Base-by-base conservation (phyloP, 768 basidiomycete species). In the Peribolospora kevripleyi region DNA sequence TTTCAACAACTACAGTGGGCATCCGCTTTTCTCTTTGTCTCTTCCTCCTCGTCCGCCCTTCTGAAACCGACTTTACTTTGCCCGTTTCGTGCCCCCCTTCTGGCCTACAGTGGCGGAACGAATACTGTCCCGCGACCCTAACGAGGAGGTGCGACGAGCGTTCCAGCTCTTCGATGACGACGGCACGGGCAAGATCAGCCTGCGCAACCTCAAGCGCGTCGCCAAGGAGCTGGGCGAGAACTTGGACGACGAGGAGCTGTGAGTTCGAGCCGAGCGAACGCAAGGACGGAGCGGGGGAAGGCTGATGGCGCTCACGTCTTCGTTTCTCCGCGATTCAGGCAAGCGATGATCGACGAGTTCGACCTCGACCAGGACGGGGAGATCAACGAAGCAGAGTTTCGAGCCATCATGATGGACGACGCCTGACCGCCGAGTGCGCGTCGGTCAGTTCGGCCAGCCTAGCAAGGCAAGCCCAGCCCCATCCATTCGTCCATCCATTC, bases 291-390 rank as follows among this genome's bases (percentile, higher is more conserved):
- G 13, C 9, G 3, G 11, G 2, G 3, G 25, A 6, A 13, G 54
- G 42, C n/a, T 40, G 9, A n/a, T 25, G 3, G 0, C 13, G n/a
- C 40, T 11, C 14, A n/a, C 38, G 7, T 45, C 9, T 13, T 38
- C 25, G 5, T 52, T 42, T 25, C 41, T 48, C 37, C 62, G 60
- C 55, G 61, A 56, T n/a, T n/a, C 61, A 95, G 91, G 61, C 88
- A 95, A 78, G 93, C 93, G 36, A 98, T 98, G 93, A 98, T 98
- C 65, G 93, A 98, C 63, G 93, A 98, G 69, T 98, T 98, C 65
- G 93, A 98, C 68, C 77, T 98, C 37, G 93, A 98, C 70, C 81
- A 87, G 66, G 93, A 98, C 61, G 88, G 90, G 39, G 91, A 91
- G 71, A 97, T 97, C 67, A 88, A 79, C 65, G 82, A 90, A 66